Evolutionary conservation across 805 yeast species (phyloP), one percentile per base, ranked within the genome.

Genomic region (Myxozyma kluyveri): DNA sequence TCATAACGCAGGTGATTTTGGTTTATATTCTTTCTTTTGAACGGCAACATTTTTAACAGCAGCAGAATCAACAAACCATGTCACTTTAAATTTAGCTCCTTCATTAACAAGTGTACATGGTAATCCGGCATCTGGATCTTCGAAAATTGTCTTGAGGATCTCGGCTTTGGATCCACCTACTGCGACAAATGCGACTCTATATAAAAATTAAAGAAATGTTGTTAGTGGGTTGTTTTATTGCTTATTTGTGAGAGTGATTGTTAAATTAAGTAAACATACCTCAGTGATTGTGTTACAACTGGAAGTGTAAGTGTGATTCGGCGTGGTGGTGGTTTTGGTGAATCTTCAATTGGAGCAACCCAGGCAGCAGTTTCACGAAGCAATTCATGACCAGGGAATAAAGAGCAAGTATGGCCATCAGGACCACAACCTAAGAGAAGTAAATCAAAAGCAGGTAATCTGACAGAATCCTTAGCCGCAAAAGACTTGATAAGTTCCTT

Each of bases 91-190:
- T 1, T 96, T 96, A n/a, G 96, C 96, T 27, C 87, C 86, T 70
- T 89, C 97, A 66, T 90, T 90, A 49, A 91, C 96, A 52, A 91
- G 84, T 54, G 93, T 83, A 56, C 93, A 86, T 33, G 99, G 99
- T 54, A 91, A 77, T 1, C 96, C 96, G 73, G 89, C 89, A 67
- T 93, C 98, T 2, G 97, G 97, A 66, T 96, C 80, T 72, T 91
- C 98, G 88, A 91, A 86, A 51, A 91, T 90, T 10, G 84, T 86
- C 66, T 88, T 83, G 66, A 91, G 79, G 47, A 91, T 83, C 2
- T 96, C 96, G 2, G 96, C 96, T 71, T 91, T 91, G 22, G 95
- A 88, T 41, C 90, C 81, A 61, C 99, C 99, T 72, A 91, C 96
- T 3, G 93, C 97, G 36, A 91, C 97, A 68, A 91, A 91, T 0